These are phyloP conservation scores for Pseudogymnoascus sp. DNA, from an alignment of 2,329 filamentous ascomycete genomes.

Conservation along the genomic window DNA sequence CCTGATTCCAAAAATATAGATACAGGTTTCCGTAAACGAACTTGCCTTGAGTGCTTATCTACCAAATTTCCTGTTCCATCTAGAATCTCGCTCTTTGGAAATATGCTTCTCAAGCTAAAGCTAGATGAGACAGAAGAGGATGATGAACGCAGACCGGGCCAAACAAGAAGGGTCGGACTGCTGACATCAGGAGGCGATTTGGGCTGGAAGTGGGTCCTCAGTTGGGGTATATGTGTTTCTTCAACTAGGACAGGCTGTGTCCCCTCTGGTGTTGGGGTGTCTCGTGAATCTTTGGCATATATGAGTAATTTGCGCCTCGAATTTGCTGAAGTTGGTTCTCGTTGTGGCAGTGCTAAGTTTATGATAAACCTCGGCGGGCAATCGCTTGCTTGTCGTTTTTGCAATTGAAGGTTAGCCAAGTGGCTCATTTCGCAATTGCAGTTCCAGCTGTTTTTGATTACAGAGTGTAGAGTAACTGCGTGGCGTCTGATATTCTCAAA, in stretches of 20 bases:
- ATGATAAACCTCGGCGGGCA: constrained; percentile 17
- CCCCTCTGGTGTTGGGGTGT: neutral
- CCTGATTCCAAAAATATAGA: neutral
- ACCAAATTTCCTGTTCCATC: neutral
- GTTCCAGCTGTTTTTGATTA: constrained; percentile 19
- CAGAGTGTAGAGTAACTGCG: constrained; percentile 20
- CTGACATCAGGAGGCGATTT: constrained; percentile 9
- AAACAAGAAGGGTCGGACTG: neutral
- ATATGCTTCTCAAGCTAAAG: neutral
- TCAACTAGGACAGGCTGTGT: neutral
- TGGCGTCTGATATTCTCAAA: constrained; percentile 19
- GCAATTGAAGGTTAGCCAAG: constrained; percentile 17
- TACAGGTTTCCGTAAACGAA: neutral
- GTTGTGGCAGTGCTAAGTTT: constrained; percentile 11
- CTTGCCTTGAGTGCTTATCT: neutral
- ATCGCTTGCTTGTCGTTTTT: constrained; percentile 17
- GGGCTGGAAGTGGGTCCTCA: constrained; percentile 15
- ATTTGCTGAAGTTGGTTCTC: neutral
- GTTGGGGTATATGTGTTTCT: constrained; percentile 9
- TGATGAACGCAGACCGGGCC: neutral
- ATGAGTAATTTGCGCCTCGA: constrained; percentile 2
- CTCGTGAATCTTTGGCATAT: neutral
- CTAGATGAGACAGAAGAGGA: neutral
- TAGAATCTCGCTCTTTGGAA: constrained; percentile 5
- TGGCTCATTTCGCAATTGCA: constrained; percentile 20